These are phyloP conservation scores for Penicillium ucsense DNA, from an alignment of 495 filamentous ascomycete genomes.

Conservation along the genomic window DNA sequence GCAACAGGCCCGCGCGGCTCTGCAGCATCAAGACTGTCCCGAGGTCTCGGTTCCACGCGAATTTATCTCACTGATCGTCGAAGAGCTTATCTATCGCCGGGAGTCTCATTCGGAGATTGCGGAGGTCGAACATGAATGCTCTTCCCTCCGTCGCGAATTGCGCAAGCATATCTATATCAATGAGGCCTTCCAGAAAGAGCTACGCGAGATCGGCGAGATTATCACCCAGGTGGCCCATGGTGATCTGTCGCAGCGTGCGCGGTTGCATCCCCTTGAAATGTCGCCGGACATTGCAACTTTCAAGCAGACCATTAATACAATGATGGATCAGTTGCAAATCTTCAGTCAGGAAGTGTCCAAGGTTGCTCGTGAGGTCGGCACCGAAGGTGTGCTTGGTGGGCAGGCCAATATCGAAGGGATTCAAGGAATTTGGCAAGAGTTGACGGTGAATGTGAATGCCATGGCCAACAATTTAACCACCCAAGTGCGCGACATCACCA, in stretches of 20 bases:
- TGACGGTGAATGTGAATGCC: constrained; percentile 88
- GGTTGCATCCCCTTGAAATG: constrained; percentile 83
- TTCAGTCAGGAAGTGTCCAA: constrained; percentile 89
- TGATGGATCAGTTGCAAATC: constrained; percentile 91
- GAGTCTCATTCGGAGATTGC: constrained; percentile 14
- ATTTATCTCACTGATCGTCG: constrained; percentile 43
- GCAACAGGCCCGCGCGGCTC: constrained; percentile 51
- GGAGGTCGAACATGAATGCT: constrained; percentile 41
- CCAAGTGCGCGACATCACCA: constrained; percentile 87
- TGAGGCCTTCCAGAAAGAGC: constrained; percentile 84
- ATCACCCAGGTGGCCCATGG: constrained; percentile 82
- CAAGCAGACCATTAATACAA: constrained; percentile 82
- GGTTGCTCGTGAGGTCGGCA: constrained; percentile 84
- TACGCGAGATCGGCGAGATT: constrained; percentile 87
- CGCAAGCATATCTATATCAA: constrained; percentile 89
- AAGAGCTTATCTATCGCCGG: constrained; percentile 32
- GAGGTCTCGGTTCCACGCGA: constrained; percentile 54
- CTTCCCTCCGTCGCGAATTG: constrained; percentile 65
- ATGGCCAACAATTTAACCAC: constrained; percentile 87
- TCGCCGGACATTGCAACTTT: constrained; percentile 90
- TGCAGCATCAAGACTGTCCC: constrained; percentile 55
- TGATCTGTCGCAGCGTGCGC: constrained; percentile 84
- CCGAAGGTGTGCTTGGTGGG: constrained; percentile 79
- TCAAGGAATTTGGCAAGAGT: constrained; percentile 86
- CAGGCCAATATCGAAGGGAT: constrained; percentile 84